phyloP scores from a whole-genome alignment of 371 early-diverging fungal genomes.

The Mucor plumbeus region DNA sequence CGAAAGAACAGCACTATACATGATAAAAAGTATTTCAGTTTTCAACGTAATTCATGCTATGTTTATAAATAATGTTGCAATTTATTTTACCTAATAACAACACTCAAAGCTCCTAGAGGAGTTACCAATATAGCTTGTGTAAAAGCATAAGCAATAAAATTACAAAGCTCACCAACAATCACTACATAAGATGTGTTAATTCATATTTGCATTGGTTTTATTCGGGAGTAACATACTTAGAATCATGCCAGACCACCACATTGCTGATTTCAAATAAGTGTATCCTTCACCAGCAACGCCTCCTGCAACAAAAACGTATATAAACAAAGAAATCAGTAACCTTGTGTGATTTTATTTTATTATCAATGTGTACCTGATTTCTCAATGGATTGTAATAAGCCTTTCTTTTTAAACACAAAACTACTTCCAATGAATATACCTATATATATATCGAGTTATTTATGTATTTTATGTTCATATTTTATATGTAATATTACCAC shows the following conservation, averaged over 20 bases:
- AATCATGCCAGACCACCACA: conserved; percentile 97
- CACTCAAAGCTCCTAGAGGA: conserved; percentile 94
- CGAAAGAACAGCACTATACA: conserved; percentile 82
- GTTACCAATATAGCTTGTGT: conserved; percentile 95
- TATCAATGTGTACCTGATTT: conserved; percentile 47
- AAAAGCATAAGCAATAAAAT: conserved; percentile 95
- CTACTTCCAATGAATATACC: conserved; percentile 89
- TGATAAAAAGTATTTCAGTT: neutral
- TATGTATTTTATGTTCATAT: neutral
- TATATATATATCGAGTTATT: conserved; percentile 22
- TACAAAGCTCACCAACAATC: conserved; percentile 88
- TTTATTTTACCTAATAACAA: conserved; percentile 52
- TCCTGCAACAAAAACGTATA: conserved; percentile 17
- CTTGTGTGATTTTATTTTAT: neutral
- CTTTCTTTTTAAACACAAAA: conserved; percentile 95
- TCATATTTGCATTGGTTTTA: neutral
- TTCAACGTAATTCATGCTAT: neutral
- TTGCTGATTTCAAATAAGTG: conserved; percentile 78
- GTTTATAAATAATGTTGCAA: neutral
- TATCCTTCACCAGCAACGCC: conserved; percentile 81
- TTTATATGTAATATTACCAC: conserved; percentile 44
- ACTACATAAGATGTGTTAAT: conserved; percentile 37
- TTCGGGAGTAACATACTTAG: conserved; percentile 53
- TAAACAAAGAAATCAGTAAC: neutral
- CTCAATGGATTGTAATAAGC: conserved; percentile 76